Conservation (phyloP, 1,139 yeast species). For the Entelexis sorbosivorans region DNA sequence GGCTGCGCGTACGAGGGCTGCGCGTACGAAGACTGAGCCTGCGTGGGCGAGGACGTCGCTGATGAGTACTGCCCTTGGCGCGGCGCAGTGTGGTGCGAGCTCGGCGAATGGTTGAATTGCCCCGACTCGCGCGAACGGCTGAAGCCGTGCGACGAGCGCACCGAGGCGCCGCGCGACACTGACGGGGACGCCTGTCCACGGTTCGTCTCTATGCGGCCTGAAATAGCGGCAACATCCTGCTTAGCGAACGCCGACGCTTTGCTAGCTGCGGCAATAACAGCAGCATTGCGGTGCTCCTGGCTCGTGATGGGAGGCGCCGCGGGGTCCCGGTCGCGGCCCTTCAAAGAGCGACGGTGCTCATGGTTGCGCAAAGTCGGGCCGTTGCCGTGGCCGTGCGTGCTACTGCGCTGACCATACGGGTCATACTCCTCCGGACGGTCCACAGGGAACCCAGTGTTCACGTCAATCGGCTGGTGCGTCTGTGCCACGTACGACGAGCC, state of each 20-base stretch:
- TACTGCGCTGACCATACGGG: neutral
- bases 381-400: neutral
- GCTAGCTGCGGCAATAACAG: conserved; percentile 20
- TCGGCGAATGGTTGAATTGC: neutral
- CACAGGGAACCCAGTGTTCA: conserved; percentile 19
- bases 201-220: conserved; percentile 6
- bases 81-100: neutral
- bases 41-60: neutral
- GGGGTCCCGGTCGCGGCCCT: neutral
- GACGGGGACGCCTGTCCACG: conserved; percentile 1
- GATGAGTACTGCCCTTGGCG: neutral
- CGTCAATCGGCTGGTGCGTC: conserved; percentile 16
- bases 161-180: neutral
- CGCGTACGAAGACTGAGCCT: neutral
- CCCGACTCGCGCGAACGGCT: neutral
- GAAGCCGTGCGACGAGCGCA: conserved; percentile 1
- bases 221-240: conserved; percentile 21
- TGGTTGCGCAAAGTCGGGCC: conserved; percentile 12
- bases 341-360: neutral
- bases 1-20: neutral
- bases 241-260: conserved; percentile 21
- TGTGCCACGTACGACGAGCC: neutral
- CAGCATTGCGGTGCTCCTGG: conserved; percentile 17
- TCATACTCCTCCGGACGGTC: conserved; percentile 6
- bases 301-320: conserved; percentile 4